Percentiles rank a stretch among this genome's conserved stretches.
Evolutionary conservation across 176 grass and related monocot genomes (phyloP).

Genomic region (Urochloa ruziziensis): DNA sequence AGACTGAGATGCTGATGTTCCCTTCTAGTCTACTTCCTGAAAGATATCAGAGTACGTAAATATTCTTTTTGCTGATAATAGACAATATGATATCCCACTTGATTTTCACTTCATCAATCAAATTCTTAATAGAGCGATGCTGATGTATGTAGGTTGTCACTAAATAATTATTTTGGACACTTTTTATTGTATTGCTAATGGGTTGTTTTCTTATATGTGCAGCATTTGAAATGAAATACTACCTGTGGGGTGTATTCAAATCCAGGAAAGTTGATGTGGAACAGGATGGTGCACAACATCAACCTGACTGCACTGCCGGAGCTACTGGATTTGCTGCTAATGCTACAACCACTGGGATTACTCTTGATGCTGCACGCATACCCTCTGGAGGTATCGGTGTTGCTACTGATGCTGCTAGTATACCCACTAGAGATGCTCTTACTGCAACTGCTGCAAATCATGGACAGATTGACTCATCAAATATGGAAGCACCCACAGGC

Average conservation of each 20-base stretch:
- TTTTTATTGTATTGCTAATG: not conserved
- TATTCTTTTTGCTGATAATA: not conserved
- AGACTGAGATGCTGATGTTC: constrained; percentile 52
- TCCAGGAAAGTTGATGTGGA: not conserved
- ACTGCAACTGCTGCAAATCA: not conserved
- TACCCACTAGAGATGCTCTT: not conserved
- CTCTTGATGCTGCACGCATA: not conserved
- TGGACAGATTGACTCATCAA: not conserved
- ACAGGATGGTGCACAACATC: not conserved
- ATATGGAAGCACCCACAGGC: not conserved
- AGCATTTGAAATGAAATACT: not conserved
- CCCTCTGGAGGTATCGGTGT: too few species aligned
- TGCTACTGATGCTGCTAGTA: not conserved
- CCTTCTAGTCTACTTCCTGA: constrained; percentile 50
- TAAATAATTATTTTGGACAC: not conserved
- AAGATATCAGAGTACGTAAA: constrained; percentile 41
- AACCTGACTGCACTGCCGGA: not conserved
- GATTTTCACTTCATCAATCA: not conserved
- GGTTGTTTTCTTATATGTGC: not conserved
- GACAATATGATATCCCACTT: not conserved
- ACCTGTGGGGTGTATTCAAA: constrained; percentile 14
- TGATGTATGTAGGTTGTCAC: too few species aligned
- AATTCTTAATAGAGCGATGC: too few species aligned
- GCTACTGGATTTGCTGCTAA: not conserved
- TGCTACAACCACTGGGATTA: not conserved